A percentile compares a stretch with the other conserved stretches of the same genome.
These are phyloP conservation scores for Hemisphaericaspora subhashii DNA, from an alignment of 1,139 yeast genomes.

Conservation along the genomic window DNA sequence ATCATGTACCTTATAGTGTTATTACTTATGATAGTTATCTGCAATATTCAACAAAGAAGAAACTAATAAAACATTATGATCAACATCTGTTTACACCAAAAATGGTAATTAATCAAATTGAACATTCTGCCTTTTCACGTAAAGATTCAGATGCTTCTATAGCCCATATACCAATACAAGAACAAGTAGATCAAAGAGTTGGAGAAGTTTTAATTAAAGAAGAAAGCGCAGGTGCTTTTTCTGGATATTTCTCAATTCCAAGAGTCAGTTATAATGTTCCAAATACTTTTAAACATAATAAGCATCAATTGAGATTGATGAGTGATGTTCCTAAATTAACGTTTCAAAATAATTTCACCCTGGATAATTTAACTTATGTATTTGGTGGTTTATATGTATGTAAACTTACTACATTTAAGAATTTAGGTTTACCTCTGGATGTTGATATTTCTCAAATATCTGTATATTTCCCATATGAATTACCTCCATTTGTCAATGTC, in stretches of 20 bases:
- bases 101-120: constrained; percentile 26
- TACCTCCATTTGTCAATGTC: constrained; percentile 42
- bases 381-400: constrained; percentile 40
- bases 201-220: constrained; percentile 15
- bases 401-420: constrained; percentile 22
- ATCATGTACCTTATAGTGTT: constrained; percentile 27
- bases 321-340: constrained; percentile 28
- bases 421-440: constrained; percentile 36
- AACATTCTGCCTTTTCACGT: constrained; percentile 15
- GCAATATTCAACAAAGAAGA: constrained; percentile 18
- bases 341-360: constrained; percentile 36
- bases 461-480: constrained; percentile 37
- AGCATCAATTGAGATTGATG: constrained; percentile 10
- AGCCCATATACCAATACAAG: constrained; percentile 5
- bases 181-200: constrained; percentile 3
- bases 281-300: constrained; percentile 12
- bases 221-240: constrained; percentile 24
- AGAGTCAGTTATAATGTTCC: constrained; percentile 28
- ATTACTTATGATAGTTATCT: constrained; percentile 23
- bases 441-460: constrained; percentile 33
- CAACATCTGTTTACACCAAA: constrained; percentile 28
- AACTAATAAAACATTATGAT: constrained; percentile 18
- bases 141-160: constrained; percentile 10
- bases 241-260: constrained; percentile 35
- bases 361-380: constrained; percentile 32